Percentiles rank a stretch among this genome's conserved stretches.
phyloP scores from a whole-genome alignment of 208 protist species.

The Acanthamoeba healyi region DNA sequence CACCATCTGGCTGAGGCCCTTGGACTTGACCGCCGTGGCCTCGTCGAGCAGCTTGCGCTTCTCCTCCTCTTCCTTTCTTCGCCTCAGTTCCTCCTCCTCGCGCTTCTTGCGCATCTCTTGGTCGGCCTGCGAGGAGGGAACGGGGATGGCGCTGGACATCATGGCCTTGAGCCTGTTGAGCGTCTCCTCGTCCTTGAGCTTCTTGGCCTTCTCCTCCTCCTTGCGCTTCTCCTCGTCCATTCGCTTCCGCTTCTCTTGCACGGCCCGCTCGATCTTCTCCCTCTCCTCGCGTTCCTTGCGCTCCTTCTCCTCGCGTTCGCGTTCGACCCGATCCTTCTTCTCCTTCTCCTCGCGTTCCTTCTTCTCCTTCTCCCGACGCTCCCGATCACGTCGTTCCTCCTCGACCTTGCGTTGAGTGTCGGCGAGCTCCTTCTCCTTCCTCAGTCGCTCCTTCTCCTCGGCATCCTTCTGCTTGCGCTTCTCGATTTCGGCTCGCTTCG shows the following conservation, averaged over 20 bases:
- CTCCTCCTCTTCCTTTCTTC: not conserved
- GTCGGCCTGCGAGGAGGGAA: not conserved
- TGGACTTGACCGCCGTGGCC: constrained; percentile 13
- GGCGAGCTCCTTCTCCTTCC: not conserved
- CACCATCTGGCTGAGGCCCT: constrained; percentile 38
- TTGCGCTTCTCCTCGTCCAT: not conserved
- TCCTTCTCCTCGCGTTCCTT: constrained; percentile 4
- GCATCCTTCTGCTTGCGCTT: not conserved
- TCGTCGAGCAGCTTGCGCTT: not conserved
- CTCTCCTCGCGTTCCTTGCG: not conserved
- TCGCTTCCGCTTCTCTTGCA: not conserved
- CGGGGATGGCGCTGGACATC: not conserved
- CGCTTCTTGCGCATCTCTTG: constrained; percentile 2
- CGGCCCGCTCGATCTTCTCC: not conserved
- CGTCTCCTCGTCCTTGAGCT: constrained; percentile 36
- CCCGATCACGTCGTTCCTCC: not conserved
- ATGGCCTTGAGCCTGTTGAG: constrained; percentile 15
- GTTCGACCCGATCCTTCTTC: constrained; percentile 3
- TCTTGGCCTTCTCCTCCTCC: constrained; percentile 5
- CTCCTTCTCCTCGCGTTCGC: constrained; percentile 38
- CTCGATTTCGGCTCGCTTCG: not conserved
- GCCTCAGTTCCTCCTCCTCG: not conserved
- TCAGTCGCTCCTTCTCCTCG: not conserved
- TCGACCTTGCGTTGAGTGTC: not conserved
- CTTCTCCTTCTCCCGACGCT: not conserved